Evolutionary conservation across 495 filamentous ascomycete species (phyloP).

Genomic region (Hypoxylon fuscum): DNA sequence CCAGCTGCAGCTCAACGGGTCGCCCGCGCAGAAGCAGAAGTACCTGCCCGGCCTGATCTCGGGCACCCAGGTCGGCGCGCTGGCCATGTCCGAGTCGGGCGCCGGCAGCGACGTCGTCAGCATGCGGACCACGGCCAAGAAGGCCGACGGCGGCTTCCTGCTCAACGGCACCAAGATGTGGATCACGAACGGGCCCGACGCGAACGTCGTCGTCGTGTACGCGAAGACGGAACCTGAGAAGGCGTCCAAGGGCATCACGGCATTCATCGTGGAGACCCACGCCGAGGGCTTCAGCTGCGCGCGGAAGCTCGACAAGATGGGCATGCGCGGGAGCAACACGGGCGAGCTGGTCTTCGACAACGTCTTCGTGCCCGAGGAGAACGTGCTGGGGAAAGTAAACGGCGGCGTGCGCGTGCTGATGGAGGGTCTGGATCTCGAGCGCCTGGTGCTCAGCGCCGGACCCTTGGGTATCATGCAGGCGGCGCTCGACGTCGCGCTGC

Average conservation of each 20-base stretch:
- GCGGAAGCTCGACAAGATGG: constrained; percentile 95
- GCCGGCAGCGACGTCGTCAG: constrained; percentile 93
- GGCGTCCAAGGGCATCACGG: constrained; percentile 92
- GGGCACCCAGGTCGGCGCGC: constrained; percentile 83
- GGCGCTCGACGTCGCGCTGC: constrained; percentile 83
- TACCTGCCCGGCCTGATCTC: constrained; percentile 85
- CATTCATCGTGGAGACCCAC: constrained; percentile 83
- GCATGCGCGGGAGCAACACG: constrained; percentile 97
- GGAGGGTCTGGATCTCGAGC: constrained; percentile 94
- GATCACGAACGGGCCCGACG: constrained; percentile 98
- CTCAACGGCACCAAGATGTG: constrained; percentile 98
- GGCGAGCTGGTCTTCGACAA: constrained; percentile 93
- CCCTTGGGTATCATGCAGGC: constrained; percentile 96
- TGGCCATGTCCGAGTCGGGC: constrained; percentile 95
- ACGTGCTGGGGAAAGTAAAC: constrained; percentile 82
- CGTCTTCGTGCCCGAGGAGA: constrained; percentile 86
- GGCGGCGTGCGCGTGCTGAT: constrained; percentile 90
- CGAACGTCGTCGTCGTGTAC: constrained; percentile 88
- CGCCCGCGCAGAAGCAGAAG: constrained; percentile 74
- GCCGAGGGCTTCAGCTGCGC: constrained; percentile 83
- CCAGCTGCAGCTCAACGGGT: constrained; percentile 93
- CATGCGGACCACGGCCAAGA: constrained; percentile 87
- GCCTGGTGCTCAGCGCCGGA: constrained; percentile 90
- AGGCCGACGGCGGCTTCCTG: constrained; percentile 83
- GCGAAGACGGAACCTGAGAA: constrained; percentile 88